phyloP scores from a whole-genome alignment of 768 basidiomycete species.

The Boletus rubropictus region DNA sequence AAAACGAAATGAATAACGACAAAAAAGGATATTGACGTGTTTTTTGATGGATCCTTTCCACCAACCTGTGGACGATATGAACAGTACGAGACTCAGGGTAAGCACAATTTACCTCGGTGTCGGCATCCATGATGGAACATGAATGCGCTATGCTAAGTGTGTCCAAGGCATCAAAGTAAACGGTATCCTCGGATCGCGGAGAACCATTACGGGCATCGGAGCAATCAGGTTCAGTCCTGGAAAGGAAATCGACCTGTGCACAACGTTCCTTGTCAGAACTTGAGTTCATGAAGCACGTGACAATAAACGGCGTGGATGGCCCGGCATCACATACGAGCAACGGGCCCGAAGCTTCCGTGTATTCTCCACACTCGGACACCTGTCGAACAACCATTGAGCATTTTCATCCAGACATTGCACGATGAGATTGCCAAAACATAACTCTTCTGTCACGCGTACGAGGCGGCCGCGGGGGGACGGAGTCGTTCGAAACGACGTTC shows the following conservation, averaged over 20 bases:
- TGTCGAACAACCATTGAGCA: slow-evolving; percentile 5
- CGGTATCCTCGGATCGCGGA: slow-evolving; percentile 11
- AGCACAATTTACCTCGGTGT: slow-evolving; percentile 8
- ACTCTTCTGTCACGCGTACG: slow-evolving; percentile 19
- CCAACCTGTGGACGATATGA: slow-evolving; percentile 3
- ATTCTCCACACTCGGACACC: slow-evolving; percentile 1
- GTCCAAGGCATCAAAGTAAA: slow-evolving; percentile 26
- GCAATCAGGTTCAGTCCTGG: neutral
- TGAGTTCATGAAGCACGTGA: neutral
- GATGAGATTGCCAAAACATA: slow-evolving; percentile 1
- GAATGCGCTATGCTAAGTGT: slow-evolving; percentile 6
- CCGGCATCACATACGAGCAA: neutral
- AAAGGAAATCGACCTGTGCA: slow-evolving; percentile 6
- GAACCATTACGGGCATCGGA: slow-evolving; percentile 1
- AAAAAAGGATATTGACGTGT: slow-evolving; percentile 14
- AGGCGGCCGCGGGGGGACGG: slow-evolving; percentile 13
- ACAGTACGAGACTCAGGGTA: slow-evolving; percentile 2
- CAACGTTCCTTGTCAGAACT: slow-evolving; percentile 8
- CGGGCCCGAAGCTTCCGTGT: neutral
- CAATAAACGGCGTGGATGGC: neutral
- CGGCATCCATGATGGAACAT: slow-evolving; percentile 1
- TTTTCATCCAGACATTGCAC: neutral
- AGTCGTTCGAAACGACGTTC: slow-evolving; percentile 9
- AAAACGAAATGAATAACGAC: slow-evolving; percentile 5
- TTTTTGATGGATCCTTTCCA: slow-evolving; percentile 7